Conservation (phyloP, 345 rosid species). For the Boechera retrofracta region DNA sequence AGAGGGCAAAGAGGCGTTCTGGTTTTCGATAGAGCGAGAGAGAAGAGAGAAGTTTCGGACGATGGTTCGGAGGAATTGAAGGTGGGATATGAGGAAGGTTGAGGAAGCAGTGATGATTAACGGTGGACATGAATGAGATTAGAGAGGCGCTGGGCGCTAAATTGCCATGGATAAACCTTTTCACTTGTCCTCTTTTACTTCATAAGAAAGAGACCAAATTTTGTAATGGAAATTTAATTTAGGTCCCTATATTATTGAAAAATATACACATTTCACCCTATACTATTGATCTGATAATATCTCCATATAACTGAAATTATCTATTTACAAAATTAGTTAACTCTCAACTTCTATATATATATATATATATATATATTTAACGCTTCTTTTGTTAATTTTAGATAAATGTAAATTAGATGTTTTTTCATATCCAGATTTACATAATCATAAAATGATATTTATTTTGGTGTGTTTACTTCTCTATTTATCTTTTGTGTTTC, state of each 20-base stretch:
- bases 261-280: neutral
- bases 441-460: too few species aligned
- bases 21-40: constrained; percentile 37
- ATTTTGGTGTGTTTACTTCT: too few species aligned
- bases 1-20: constrained; percentile 37
- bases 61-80: constrained; percentile 12
- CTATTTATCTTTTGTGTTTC: too few species aligned
- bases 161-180: constrained; percentile 43
- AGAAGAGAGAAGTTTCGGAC: constrained; percentile 19
- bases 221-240: neutral
- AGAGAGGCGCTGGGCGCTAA: constrained; percentile 34
- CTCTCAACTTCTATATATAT: too few species aligned
- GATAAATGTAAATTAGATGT: neutral
- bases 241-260: constrained; percentile 14
- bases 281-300: neutral
- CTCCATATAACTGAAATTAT: neutral
- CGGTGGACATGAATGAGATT: constrained; percentile 54
- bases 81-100: constrained; percentile 42
- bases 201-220: neutral
- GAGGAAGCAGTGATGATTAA: constrained; percentile 47
- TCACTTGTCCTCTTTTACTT: constrained; percentile 1
- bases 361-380: too few species aligned
- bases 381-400: neutral
- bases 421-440: too few species aligned
- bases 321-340: neutral